A percentile compares a stretch with the other conserved stretches of the same genome.
phyloP scores from a whole-genome alignment of 495 filamentous ascomycete genomes.

The Daldinia concentrica region DNA sequence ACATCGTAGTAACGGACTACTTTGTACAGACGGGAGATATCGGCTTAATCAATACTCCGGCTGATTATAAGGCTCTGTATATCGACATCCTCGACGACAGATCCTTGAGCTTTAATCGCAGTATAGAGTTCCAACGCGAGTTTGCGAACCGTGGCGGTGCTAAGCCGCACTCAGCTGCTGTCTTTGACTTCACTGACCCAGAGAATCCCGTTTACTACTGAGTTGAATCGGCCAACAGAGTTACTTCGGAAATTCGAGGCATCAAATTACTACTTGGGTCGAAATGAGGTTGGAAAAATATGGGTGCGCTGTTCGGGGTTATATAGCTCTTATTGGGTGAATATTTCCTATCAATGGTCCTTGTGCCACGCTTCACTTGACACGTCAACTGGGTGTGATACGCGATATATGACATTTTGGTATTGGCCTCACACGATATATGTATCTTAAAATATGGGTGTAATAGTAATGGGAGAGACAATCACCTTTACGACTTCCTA shows the following conservation, averaged over 20 bases:
- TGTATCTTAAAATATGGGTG: not conserved
- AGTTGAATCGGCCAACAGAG: not conserved
- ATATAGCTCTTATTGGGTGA: not conserved
- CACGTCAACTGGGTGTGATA: not conserved
- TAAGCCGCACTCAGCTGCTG: conserved; percentile 66
- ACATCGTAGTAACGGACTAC: conserved; percentile 70
- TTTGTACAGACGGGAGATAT: conserved; percentile 71
- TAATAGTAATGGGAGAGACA: not conserved
- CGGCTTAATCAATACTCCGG: conserved; percentile 68
- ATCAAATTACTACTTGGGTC: not conserved
- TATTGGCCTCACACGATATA: not conserved
- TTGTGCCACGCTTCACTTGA: not conserved
- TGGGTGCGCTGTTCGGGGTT: not conserved
- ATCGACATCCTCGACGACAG: conserved; percentile 67
- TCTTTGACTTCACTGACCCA: conserved; percentile 67
- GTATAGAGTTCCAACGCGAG: conserved; percentile 64
- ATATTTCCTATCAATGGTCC: not conserved
- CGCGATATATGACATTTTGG: not conserved
- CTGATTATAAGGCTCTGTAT: conserved; percentile 70
- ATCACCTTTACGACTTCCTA: too few relatives aligned
- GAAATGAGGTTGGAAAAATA: not conserved
- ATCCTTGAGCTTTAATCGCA: conserved; percentile 64
- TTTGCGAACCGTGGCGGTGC: conserved; percentile 65
- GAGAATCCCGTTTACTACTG: conserved; percentile 54
- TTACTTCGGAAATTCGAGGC: not conserved